These are phyloP conservation scores for Trichaptum fuscoviolaceum DNA, from an alignment of 768 basidiomycete genomes.

Conservation along the genomic window DNA sequence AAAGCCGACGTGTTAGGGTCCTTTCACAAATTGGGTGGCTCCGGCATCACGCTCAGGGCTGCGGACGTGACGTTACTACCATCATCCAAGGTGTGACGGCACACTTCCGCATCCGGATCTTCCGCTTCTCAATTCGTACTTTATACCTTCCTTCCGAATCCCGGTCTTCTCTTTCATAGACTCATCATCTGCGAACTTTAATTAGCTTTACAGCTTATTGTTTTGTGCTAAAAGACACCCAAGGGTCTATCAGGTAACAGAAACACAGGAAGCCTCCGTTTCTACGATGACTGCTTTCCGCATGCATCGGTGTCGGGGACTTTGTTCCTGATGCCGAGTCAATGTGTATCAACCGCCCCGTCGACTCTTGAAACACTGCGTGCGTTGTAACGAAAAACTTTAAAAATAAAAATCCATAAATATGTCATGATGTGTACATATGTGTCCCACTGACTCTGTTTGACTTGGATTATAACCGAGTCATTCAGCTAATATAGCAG, in stretches of 20 bases:
- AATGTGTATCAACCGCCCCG: background rate
- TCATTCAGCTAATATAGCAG: no score
- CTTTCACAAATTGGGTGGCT: background rate
- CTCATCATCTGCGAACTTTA: no score
- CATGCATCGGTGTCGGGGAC: background rate
- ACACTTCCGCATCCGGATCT: background rate
- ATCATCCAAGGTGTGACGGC: background rate
- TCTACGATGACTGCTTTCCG: background rate
- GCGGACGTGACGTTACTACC: background rate
- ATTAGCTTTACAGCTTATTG: no score
- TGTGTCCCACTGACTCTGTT: no score
- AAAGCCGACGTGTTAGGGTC: background rate
- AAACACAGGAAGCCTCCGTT: background rate
- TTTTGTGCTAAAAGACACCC: no score
- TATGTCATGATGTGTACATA: no score
- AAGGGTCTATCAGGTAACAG: background rate
- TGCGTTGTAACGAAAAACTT: background rate
- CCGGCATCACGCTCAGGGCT: constrained; percentile 1
- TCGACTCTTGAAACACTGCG: background rate
- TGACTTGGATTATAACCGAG: no score
- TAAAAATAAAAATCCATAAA: no score
- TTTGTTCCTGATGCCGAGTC: background rate
- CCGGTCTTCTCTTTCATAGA: background rate
- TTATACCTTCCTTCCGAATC: background rate
- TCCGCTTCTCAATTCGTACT: no score